phyloP scores from a whole-genome alignment of 176 grass and related monocot species.

The Cenchrus purpureus region DNA sequence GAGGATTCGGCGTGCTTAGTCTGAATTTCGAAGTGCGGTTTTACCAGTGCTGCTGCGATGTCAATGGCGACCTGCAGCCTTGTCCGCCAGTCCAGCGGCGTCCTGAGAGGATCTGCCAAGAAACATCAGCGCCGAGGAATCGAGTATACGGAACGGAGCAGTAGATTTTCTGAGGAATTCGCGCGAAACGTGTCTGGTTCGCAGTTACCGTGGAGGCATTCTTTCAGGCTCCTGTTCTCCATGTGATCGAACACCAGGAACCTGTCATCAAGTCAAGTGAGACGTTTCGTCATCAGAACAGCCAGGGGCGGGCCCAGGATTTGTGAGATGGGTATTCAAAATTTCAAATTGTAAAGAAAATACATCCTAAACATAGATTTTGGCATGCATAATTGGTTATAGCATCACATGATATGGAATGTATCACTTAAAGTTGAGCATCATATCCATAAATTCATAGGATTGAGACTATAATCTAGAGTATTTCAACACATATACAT shows the following conservation, averaged over 20 bases:
- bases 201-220: slow-evolving; percentile 80
- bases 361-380: too few species aligned
- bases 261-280: slow-evolving; percentile 42
- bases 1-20: too few species aligned
- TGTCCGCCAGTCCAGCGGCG: slow-evolving; percentile 85
- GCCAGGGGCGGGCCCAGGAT: too few species aligned
- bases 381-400: too few species aligned
- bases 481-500: too few species aligned
- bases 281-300: not conserved
- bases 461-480: too few species aligned
- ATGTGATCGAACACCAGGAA: slow-evolving; percentile 90
- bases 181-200: not conserved
- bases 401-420: too few species aligned
- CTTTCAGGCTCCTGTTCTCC: slow-evolving; percentile 84
- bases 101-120: slow-evolving; percentile 80
- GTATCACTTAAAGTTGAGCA: too few species aligned
- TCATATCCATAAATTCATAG: too few species aligned
- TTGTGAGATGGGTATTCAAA: too few species aligned
- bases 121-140: not conserved
- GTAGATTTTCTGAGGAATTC: not conserved
- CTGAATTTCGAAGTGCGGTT: not conserved
- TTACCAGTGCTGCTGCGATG: slow-evolving; percentile 90
- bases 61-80: slow-evolving; percentile 87
- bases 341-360: too few species aligned
- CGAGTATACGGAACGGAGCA: too few species aligned